Conservation (phyloP, 164 flowering plant species). For the Cinnamomum chago region DNA sequence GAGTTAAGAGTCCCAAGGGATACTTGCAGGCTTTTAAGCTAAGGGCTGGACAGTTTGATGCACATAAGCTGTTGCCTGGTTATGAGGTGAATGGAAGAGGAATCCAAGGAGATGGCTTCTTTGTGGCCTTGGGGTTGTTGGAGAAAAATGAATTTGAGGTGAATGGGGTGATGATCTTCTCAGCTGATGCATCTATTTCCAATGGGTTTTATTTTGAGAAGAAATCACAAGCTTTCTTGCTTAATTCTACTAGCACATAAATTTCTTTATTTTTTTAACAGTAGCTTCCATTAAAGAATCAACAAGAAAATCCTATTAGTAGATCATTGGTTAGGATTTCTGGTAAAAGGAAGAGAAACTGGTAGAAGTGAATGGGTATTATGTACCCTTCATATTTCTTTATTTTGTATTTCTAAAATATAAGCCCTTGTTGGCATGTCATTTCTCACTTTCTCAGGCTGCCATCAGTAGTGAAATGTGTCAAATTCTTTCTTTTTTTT, state of each 20-base stretch:
- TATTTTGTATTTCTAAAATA: too few relatives aligned
- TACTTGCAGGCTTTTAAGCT: constrained; percentile 33
- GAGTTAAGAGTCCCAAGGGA: constrained; percentile 29
- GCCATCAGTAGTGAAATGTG: too few relatives aligned
- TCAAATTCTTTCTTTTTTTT: too few relatives aligned
- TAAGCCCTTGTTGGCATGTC: too few relatives aligned
- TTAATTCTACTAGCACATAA: constrained; percentile 37
- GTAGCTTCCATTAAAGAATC: too few relatives aligned
- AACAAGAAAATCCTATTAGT: too few relatives aligned
- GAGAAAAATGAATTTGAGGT: constrained; percentile 39
- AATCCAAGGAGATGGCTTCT: constrained; percentile 73
- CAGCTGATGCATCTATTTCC: constrained; percentile 54
- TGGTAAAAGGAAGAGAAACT: too few relatives aligned
- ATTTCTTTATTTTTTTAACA: background rate
- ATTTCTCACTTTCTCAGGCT: too few relatives aligned
- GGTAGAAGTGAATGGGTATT: too few relatives aligned
- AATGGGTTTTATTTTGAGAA: constrained; percentile 47
- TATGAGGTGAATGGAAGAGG: constrained; percentile 63
- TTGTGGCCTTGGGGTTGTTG: constrained; percentile 43
- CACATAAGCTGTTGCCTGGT: constrained; percentile 44
- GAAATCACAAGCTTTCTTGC: constrained; percentile 51
- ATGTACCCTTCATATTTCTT: too few relatives aligned
- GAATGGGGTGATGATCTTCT: constrained; percentile 65
- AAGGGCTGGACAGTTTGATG: constrained; percentile 28
- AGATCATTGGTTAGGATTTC: too few relatives aligned